Base-by-base conservation (phyloP, 768 basidiomycete species). In the Gyrodon lividus region DNA sequence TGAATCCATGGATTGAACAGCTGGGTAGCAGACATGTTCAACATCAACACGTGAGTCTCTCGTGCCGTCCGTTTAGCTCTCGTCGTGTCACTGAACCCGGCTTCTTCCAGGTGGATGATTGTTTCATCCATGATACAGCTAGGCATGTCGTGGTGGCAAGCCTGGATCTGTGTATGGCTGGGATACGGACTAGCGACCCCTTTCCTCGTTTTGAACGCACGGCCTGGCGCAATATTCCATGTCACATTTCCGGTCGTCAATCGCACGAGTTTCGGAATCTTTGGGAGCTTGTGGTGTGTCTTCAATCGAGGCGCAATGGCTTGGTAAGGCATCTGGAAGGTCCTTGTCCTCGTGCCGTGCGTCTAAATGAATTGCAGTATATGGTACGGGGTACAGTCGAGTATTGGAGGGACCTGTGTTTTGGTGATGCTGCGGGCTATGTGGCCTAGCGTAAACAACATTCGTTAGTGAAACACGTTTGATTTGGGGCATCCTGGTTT, bases 21-120 rank as follows among this genome's bases (percentile, higher is more conserved):
- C 71, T 90, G 87, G 89, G 78, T 90, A 38, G 87, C 86, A 34
- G 88, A 91, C 70, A 81, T 80, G 59, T 90, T 88, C 74, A 89
- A 87, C 59, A 77, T 87, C 62, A 86, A 85, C 65, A 86, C 84
- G 84, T 85, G 68, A 61, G 82, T 72, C 38, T 24, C 48, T 37
- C 38, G 43, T 51, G 51, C 46, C 24, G 24, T 47, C 17, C 17
- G 10, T 33, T 35, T 35, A 17, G 31, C 14, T 39, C 43, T 46
- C 30, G 33, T 54, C 23, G 14, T 20, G 38, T 52, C 47, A 43
- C 33, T 50, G n/a, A 50, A 53, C 12, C 43, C 38, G 8, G 28
- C 40, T 30, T 54, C 31, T 51, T 47, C n/a, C 48, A 86, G 83
- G 52, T 87, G 83, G 86, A 84, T 84, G 84, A 87, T 88, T 52